phyloP scores from a whole-genome alignment of 2,329 filamentous ascomycete genomes.

The Calonectria pauciramosa region DNA sequence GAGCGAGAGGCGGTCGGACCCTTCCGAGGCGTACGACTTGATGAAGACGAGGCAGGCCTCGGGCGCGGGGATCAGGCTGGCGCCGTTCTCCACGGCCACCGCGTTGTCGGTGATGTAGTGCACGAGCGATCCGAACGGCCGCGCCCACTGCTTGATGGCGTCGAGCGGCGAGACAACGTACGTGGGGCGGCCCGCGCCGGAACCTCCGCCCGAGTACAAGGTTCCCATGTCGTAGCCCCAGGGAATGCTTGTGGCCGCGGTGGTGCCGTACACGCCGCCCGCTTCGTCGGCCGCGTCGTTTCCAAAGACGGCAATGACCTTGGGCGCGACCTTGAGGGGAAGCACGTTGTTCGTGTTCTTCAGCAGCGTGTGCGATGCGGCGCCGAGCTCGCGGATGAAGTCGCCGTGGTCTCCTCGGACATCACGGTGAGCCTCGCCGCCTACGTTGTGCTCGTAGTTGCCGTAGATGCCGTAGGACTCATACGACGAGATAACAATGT shows the following conservation, averaged over 20 bases:
- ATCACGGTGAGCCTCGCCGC: conserved; percentile 62
- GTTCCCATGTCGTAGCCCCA: conserved; percentile 63
- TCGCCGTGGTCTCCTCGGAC: conserved; percentile 66
- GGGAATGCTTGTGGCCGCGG: background rate
- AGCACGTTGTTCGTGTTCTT: conserved; percentile 76
- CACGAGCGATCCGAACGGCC: conserved; percentile 64
- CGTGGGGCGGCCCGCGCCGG: conserved; percentile 72
- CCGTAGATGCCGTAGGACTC: conserved; percentile 27
- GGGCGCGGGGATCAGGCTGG: conserved; percentile 68
- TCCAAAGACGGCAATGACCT: conserved; percentile 68
- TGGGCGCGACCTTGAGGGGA: conserved; percentile 65
- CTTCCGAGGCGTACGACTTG: conserved; percentile 75
- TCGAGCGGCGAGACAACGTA: conserved; percentile 76
- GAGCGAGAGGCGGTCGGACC: conserved; percentile 64
- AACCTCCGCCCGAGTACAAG: conserved; percentile 78
- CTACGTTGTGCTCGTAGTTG: conserved; percentile 44
- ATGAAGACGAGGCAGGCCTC: conserved; percentile 77
- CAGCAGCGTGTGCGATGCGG: conserved; percentile 73
- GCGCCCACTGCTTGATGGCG: conserved; percentile 72
- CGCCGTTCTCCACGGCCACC: conserved; percentile 67
- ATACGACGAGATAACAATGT: conserved; percentile 30
- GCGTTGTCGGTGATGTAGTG: conserved; percentile 69
- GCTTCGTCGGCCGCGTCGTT: conserved; percentile 55
- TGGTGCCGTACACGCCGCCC: background rate
- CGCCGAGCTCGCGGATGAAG: conserved; percentile 66